These are phyloP conservation scores for Henningerozyma blattae DNA, from an alignment of 805 yeast species.

Conservation along the genomic window DNA sequence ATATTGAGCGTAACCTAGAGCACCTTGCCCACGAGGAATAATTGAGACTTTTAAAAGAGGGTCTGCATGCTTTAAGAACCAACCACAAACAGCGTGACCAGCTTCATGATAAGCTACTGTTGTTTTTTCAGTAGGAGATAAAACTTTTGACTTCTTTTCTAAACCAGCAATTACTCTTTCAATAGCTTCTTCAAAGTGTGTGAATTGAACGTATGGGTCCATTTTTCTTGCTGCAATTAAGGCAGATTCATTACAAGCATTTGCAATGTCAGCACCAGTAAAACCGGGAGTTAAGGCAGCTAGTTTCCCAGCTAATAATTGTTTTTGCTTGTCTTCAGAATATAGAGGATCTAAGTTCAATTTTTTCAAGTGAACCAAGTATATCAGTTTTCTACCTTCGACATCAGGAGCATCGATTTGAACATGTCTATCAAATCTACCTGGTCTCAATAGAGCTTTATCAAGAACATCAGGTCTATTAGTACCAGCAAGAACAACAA, in stretches of 20 bases:
- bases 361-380: constrained; percentile 63
- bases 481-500: constrained; percentile 90
- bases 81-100: constrained; percentile 93
- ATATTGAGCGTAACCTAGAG: constrained; percentile 92
- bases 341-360: constrained; percentile 28
- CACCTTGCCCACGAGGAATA: constrained; percentile 90
- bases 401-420: constrained; percentile 79
- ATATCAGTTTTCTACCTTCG: constrained; percentile 80
- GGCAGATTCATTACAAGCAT: constrained; percentile 90
- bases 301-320: no score
- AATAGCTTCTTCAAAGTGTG: constrained; percentile 83
- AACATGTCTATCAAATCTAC: constrained; percentile 86
- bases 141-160: constrained; percentile 70
- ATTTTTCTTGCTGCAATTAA: constrained; percentile 78
- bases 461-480: constrained; percentile 87
- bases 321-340: constrained; percentile 74
- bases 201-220: constrained; percentile 45
- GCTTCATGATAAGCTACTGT: constrained; percentile 94
- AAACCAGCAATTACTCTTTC: constrained; percentile 94
- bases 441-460: constrained; percentile 84
- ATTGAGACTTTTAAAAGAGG: constrained; percentile 89
- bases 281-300: constrained; percentile 93
- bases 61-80: constrained; percentile 81
- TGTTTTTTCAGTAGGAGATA: constrained; percentile 69
- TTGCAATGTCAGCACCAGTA: constrained; percentile 93